phyloP scores from a whole-genome alignment of 2,329 filamentous ascomycete species.

The Gaeumannomyces sp. region DNA sequence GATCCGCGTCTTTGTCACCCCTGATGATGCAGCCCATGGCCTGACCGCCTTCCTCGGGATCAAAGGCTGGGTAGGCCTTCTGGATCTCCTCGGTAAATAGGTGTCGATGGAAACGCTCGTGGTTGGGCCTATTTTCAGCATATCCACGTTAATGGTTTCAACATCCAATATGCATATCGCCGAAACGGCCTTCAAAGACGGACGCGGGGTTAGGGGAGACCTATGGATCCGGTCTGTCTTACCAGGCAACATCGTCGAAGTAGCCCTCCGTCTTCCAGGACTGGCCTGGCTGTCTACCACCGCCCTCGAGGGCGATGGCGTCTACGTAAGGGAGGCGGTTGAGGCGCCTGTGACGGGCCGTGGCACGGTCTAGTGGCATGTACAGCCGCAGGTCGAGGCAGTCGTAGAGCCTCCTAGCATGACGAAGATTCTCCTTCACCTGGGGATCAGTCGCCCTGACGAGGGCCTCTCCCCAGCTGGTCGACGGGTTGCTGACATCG shows the following conservation, averaged over 20 bases:
- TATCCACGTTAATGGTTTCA: not conserved
- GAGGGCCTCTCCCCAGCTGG: not conserved
- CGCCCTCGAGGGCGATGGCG: slow-evolving; percentile 8
- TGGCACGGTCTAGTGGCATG: slow-evolving; percentile 12
- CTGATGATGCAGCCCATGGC: slow-evolving; percentile 6
- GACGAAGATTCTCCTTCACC: not conserved
- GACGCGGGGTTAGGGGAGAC: too few relatives aligned
- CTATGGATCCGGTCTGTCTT: not conserved
- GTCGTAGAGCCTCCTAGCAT: slow-evolving; percentile 5
- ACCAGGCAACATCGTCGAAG: slow-evolving; percentile 20
- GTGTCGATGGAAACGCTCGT: slow-evolving; percentile 14
- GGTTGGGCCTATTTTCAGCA: slow-evolving; percentile 10
- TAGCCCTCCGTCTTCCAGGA: slow-evolving; percentile 24
- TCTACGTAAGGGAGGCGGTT: slow-evolving; percentile 14
- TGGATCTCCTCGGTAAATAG: slow-evolving; percentile 9
- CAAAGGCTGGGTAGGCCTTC: not conserved
- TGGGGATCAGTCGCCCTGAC: not conserved
- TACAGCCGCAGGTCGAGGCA: slow-evolving; percentile 18
- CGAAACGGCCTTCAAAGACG: not conserved
- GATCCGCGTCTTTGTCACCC: slow-evolving; percentile 1
- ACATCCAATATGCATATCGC: not conserved
- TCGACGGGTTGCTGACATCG: not conserved
- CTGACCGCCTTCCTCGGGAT: not conserved
- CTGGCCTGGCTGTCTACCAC: slow-evolving; percentile 17
- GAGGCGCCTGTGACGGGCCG: slow-evolving; percentile 15